Base-by-base conservation (phyloP, 2,329 filamentous ascomycete genomes). In the Coniochaeta sp. region DNA sequence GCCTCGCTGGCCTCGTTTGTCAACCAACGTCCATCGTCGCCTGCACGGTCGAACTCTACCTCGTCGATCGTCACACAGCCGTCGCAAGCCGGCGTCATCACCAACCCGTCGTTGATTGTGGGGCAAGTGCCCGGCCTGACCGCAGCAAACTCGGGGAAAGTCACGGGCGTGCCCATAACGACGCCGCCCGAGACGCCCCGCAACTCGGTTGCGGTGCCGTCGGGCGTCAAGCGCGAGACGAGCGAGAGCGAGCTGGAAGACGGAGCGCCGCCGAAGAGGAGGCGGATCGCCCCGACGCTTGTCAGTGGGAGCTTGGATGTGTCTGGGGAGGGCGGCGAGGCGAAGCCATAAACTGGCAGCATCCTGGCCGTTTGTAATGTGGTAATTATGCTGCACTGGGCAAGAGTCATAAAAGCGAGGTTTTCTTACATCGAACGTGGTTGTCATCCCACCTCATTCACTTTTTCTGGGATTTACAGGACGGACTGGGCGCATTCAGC, bases 181-280 rank as follows among this genome's bases (percentile, higher is more conserved):
- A 97, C 93, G 8, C 93, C 95, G 2, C 95, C 93, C 0, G 89
- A 96, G 72, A 98, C 93, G 3, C 93, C 93, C 6, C 81, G 85
- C 57, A 85, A 83, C 67, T 80, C 83, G 5, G 78, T 79, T 52
- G 82, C 78, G 28, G 85, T 80, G 60, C 30, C 54, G 16, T 24
- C 72, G n/a, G 81, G 81, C 32, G 73, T 75, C 17, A 88, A 87
- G 71, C 77, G 84, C 64, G 84, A 87, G 30, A 79, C 79, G 14
- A 81, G 77, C 26, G 82, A 84, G 61, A 77, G 76, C 26, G 84
- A 84, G 36, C 78, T 80, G 55, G 80, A 81, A 17, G 79, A 82
- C 7, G 62, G 68, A 8, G 74, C 72, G 19, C 77, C 84, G 67
- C 79, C 84, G 5, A 91, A 91, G 75, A 88, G 86, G 74, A 81